A percentile compares a stretch with the other conserved stretches of the same genome.
These are phyloP conservation scores for Cladobotryum mycophilum DNA, from an alignment of 2,329 filamentous ascomycete species.

Conservation along the genomic window DNA sequence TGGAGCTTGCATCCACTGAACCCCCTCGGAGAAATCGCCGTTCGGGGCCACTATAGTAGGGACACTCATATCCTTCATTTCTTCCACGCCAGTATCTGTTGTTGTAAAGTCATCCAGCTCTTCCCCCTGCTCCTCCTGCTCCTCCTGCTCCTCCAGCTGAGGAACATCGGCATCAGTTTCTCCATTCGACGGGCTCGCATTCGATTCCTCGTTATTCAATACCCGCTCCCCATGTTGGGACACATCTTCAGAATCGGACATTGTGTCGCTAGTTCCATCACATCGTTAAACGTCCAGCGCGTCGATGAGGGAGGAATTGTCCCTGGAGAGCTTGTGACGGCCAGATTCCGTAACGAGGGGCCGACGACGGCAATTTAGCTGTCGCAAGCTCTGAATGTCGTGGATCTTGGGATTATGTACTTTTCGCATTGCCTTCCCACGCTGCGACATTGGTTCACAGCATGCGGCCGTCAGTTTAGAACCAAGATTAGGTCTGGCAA, in stretches of 20 bases:
- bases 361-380: neutral
- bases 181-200: neutral
- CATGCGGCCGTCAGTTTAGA: neutral
- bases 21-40: constrained; percentile 45
- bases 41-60: constrained; percentile 38
- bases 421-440: constrained; percentile 1
- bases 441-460: neutral
- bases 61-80: constrained; percentile 29
- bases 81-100: neutral
- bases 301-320: neutral
- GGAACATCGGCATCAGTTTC: constrained; percentile 13
- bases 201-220: constrained; percentile 38
- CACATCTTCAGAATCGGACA: constrained; percentile 44
- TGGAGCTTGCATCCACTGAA: constrained; percentile 40
- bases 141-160: constrained; percentile 17
- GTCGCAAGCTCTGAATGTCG: constrained; percentile 6
- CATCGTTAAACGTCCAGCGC: constrained; percentile 16
- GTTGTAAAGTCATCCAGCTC: neutral
- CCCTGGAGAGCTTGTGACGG: neutral
- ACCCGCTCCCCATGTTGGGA: constrained; percentile 33
- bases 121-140: neutral
- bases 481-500: constrained; percentile 1
- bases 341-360: neutral
- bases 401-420: neutral
- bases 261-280: constrained; percentile 38